Conservation (phyloP, 2,329 filamentous ascomycete species). For the Colletotrichum aenigma region DNA sequence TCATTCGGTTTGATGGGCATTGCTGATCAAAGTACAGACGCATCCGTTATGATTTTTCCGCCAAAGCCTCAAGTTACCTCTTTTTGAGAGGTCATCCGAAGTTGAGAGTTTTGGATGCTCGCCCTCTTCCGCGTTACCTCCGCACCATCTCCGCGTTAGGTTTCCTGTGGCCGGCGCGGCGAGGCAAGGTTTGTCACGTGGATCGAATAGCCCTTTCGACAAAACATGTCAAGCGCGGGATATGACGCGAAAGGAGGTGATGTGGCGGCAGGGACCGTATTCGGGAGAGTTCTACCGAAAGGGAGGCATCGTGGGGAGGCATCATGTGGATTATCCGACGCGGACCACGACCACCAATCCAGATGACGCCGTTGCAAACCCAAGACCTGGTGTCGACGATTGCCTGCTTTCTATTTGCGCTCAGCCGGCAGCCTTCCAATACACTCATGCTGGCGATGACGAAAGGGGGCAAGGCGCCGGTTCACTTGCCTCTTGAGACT, state of each 20-base stretch:
- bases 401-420: background rate
- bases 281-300: background rate
- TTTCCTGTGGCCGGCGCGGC: background rate
- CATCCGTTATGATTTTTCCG: accelerated
- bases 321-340: background rate
- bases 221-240: background rate
- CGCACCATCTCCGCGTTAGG: background rate
- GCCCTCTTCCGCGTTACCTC: background rate
- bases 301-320: background rate
- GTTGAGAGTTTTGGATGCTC: background rate
- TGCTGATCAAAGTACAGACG: background rate
- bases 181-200: background rate
- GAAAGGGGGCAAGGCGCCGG: background rate
- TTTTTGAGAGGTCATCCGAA: background rate
- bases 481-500: background rate
- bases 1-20: background rate
- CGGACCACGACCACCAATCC: background rate
- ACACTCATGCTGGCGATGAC: background rate
- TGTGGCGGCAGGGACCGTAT: background rate
- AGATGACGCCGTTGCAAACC: background rate
- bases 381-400: accelerated
- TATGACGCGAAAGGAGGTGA: background rate
- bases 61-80: background rate
- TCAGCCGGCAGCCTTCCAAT: background rate
- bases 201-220: background rate